phyloP scores from a whole-genome alignment of 2,329 filamentous ascomycete genomes.

The Penicillium carneum region DNA sequence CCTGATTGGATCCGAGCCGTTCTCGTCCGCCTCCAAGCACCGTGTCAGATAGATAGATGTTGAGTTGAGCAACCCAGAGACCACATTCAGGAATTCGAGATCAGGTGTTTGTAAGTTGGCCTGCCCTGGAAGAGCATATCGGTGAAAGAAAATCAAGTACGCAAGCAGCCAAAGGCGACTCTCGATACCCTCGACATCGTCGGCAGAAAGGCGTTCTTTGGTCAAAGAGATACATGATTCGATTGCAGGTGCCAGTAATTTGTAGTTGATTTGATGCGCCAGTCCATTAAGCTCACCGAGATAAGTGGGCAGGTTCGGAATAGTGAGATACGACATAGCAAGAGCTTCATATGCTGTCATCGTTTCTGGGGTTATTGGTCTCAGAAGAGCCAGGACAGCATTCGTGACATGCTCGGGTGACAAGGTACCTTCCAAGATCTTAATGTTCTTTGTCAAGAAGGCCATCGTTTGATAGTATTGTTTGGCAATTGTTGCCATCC shows the following conservation, averaged over 20 bases:
- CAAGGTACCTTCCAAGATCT: slow-evolving; percentile 30
- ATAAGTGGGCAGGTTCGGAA: slow-evolving; percentile 50
- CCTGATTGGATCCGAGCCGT: slow-evolving; percentile 40
- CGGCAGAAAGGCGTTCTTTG: slow-evolving; percentile 37
- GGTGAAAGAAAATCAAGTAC: slow-evolving; percentile 66
- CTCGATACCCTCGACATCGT: slow-evolving; percentile 49
- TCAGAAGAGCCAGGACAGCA: slow-evolving; percentile 52
- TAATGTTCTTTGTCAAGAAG: slow-evolving; percentile 42
- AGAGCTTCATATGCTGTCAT: slow-evolving; percentile 57
- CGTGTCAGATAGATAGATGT: slow-evolving; percentile 63
- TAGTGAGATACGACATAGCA: slow-evolving; percentile 55
- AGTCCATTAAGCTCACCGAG: slow-evolving; percentile 52
- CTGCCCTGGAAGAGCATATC: slow-evolving; percentile 53
- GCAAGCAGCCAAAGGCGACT: slow-evolving; percentile 64
- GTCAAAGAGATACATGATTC: slow-evolving; percentile 41
- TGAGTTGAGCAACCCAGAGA: slow-evolving; percentile 64
- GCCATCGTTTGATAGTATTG: slow-evolving; percentile 53
- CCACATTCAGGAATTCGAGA: slow-evolving; percentile 62
- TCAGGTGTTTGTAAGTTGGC: slow-evolving; percentile 54
- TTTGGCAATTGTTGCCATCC: slow-evolving; percentile 48
- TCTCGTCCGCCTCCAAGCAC: slow-evolving; percentile 55
- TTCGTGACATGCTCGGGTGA: slow-evolving; percentile 41
- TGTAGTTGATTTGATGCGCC: slow-evolving; percentile 60
- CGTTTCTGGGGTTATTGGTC: slow-evolving; percentile 53
- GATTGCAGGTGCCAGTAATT: slow-evolving; percentile 54